phyloP scores from a whole-genome alignment of 768 basidiomycete genomes.

The Boletus vermiculosoides region DNA sequence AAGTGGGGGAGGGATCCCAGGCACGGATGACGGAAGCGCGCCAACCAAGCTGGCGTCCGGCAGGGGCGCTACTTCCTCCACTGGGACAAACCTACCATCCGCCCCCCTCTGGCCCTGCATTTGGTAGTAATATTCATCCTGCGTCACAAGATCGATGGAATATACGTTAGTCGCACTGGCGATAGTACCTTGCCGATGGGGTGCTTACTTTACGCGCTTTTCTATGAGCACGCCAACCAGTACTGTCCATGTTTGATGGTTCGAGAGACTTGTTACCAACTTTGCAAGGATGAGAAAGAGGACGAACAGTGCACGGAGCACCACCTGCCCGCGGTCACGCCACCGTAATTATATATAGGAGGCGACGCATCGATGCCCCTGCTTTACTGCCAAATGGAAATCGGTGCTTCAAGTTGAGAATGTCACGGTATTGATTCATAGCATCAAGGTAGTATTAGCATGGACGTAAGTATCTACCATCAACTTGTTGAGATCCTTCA shows the following conservation, averaged over 20 bases:
- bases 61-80: constrained; percentile 59
- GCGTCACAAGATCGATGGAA: constrained; percentile 20
- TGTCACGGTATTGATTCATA: background rate
- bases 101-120: constrained; percentile 38
- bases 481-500: background rate
- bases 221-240: constrained; percentile 73
- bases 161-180: background rate
- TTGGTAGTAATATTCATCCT: constrained; percentile 33
- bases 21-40: constrained; percentile 42
- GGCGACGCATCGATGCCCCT: background rate
- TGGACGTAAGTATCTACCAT: background rate
- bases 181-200: background rate
- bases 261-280: background rate
- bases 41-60: constrained; percentile 57
- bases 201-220: constrained; percentile 53
- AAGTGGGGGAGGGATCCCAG: constrained; percentile 40
- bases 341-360: too few species aligned
- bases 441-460: background rate
- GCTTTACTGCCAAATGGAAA: background rate
- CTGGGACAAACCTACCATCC: constrained; percentile 52
- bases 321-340: background rate
- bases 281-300: background rate
- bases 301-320: background rate
- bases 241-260: constrained; percentile 56
- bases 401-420: background rate